Base-by-base conservation (phyloP, 768 basidiomycete genomes). In the Tylopilus vinaceipallidus region DNA sequence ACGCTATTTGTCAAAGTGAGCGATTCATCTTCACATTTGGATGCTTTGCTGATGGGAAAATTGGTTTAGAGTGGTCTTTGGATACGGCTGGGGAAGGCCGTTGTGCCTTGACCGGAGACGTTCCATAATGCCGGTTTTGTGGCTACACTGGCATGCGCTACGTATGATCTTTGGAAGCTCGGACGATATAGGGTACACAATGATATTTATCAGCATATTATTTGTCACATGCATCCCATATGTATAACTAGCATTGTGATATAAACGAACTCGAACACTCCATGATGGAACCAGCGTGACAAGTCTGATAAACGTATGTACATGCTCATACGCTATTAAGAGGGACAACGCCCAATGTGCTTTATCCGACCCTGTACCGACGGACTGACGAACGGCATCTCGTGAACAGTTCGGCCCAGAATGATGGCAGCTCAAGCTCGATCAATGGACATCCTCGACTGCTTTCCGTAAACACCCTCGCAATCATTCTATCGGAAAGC, bases 1-100 rank as follows among this genome's bases (percentile, higher is more conserved):
- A 87, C 84, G 1, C 59, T 88, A 14, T 87, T 77, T 55, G 71
- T 82, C 46, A 88, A 87, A 73, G 86, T 83, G 29, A 38, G 76
- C 60, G 34, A 26, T 50, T 41, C 42, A 57, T 54, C 35, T 53
- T 43, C 50, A 23, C 45, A 39, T 47, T 39, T 38, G 14, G 38
- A 11, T 32, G 40, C 42, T 19, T 27, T 39, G 23, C 27, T 58
- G 16, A 59, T 47, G 6, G 4, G n/a, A 11, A 40, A 47, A 30
- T 27, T 33, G 12, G 19, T n/a, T 33, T 46, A 82, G 81, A 78
- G 81, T 40, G 81, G 81, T 8, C 57, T 83, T 44, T 83, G 83
- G 83, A 72, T 83, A n/a, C 71, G 73, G 41, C 73, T 81, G 46
- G 65, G 68, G 16, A 71, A 60, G 42, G 51, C 48, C 19, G 35